Conservation (phyloP, 345 rosid species). For the Bruguiera parviflora region DNA sequence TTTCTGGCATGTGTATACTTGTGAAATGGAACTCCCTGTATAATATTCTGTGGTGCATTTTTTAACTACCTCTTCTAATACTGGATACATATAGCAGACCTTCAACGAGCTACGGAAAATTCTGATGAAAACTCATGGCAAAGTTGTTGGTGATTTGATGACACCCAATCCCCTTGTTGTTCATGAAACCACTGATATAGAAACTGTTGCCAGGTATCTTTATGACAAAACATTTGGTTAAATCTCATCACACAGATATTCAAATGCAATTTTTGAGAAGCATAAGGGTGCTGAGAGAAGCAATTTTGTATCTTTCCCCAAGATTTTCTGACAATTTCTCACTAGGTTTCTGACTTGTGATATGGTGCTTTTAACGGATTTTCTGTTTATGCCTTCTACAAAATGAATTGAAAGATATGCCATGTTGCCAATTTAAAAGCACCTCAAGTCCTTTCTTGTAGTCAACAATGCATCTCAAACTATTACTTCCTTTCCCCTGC, state of each 20-base stretch:
- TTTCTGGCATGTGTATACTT: no score
- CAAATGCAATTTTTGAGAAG: not conserved
- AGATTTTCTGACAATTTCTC: not conserved
- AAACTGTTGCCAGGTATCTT: slow-evolving; percentile 81
- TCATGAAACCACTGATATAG: slow-evolving; percentile 68
- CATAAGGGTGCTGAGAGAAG: not conserved
- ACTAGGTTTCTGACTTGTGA: not conserved
- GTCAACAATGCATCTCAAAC: not conserved
- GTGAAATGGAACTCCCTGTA: not conserved
- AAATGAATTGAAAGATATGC: not conserved
- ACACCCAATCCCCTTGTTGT: slow-evolving; percentile 81
- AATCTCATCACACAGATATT: not conserved
- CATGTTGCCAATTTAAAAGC: not conserved
- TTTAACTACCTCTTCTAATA: slow-evolving; percentile 17
- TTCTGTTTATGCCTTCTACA: not conserved
- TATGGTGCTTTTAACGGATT: not conserved
- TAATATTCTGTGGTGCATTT: not conserved
- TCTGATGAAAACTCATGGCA: slow-evolving; percentile 70
- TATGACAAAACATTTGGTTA: not conserved
- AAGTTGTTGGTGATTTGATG: slow-evolving; percentile 93
- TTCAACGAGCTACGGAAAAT: slow-evolving; percentile 80
- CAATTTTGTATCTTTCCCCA: no score
- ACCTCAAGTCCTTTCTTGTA: not conserved
- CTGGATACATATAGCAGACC: slow-evolving; percentile 38
- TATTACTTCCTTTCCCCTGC: not conserved